Base-by-base conservation (phyloP, 169 alveolate genomes). In the Besnoitia besnoiti region DNA sequence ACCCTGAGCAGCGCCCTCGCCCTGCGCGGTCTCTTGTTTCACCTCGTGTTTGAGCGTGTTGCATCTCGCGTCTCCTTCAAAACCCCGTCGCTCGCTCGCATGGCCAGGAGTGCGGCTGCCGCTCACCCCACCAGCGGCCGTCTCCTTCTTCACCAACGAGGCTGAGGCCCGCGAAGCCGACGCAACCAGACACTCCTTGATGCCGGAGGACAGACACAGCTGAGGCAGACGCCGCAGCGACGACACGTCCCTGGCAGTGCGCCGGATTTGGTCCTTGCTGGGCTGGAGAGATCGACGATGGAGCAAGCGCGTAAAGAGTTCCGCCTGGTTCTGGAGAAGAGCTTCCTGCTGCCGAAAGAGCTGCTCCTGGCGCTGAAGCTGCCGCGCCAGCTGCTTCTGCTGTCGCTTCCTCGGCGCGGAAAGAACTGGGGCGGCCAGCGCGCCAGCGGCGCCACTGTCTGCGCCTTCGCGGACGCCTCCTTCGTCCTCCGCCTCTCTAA, bases 261-360 rank as follows among this genome's bases (percentile, higher is more conserved):
- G 67, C n/a, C 67, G 67, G 5, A 21, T 5, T 0, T 19, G n/a
- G 67, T 55, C 67, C 33, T 19, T 55, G 5, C 67, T 3, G 12
- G 12, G n/a, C 30, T 55, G 67, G 1, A 16, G 82, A 1, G 47
- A 7, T 10, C 82, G 39, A 16, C 82, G 82, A 8, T n/a, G 82
- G 44, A 73, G 16, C 8, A 73, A 42, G 8, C 82, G 39, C 39
- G 82, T 10, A n/a, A 73, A 37, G 24, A 73, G 87, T 4, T 44
- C 55, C 87, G 2, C 87, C 30, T 77, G 59, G 39, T 7, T 24
- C 37, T 37, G 87, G 44, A 40, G 59, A 16, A 37, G 59, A 14
- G 37, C 44, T 55, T 77, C 87, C 87, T 77, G 87, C 59, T 77
- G 87, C 5, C 55, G 87, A 39, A 8, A 77, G 33, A 77, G 87